Evolutionary conservation across 495 filamentous ascomycete species (phyloP), one percentile per base, ranked within the genome.

Genomic region (Penicillium tannophilum): DNA sequence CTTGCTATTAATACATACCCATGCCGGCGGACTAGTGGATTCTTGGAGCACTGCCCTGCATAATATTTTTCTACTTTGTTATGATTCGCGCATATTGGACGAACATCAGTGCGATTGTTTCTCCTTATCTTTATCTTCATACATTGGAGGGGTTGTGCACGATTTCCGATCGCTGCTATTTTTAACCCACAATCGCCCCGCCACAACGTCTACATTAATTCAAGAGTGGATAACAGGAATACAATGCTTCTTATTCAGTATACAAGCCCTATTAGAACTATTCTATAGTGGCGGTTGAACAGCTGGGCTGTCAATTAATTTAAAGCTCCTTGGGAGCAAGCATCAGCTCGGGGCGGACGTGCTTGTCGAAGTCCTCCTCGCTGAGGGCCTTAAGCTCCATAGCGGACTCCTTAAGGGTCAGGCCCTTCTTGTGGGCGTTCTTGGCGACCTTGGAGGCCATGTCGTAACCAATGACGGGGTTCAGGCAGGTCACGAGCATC

Each of bases 391-490:
- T 86, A 63, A 98, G 82, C 81, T 98, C 90, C 86, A 98, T 85
- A 45, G 95, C 93, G 62, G 89, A 92, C 77, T 93, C 80, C 81
- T 97, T 97, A 44, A 98, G 83, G 23, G 91, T 97, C 57, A 90
- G 74, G 30, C 92, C 92, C 86, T 97, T 98, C 87, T 97, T 97
- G 81, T 98, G 94, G 19, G 94, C 94, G 72, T 98, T 94, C 90
- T 98, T 98, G 63, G 94, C 94, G 14, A 97, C 93, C 82, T 97
- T 97, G 72, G 86, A 90, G 47, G 94, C 94, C 89, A 92, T 94
- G 71, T 98, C 94, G 78, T 98, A 98, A 35, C 94, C 94, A 72
- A 98, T 98, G 72, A 97, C 90, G 56, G 93, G 93, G 82, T 98
- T 98, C 63, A 98, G 80, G 81, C 95, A 98, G 52, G 94, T 98